phyloP scores from a whole-genome alignment of 1,139 yeast genomes.

The Yamadazyma atmosphaerica region DNA sequence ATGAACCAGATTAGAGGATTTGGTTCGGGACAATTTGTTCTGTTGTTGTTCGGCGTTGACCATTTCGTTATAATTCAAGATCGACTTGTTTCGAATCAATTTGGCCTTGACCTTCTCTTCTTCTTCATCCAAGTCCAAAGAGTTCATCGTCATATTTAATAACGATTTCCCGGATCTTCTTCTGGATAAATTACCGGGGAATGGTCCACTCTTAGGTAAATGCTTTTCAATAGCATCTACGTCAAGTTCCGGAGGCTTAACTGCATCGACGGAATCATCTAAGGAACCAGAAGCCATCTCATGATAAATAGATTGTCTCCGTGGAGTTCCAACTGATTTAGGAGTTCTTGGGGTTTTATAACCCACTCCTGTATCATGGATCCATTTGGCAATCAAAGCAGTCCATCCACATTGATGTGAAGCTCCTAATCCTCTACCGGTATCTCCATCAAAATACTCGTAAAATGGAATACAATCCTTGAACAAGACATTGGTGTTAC shows the following conservation, averaged over 20 bases:
- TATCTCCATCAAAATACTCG: slow-evolving; percentile 94
- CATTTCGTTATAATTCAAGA: slow-evolving; percentile 18
- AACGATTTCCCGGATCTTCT: slow-evolving; percentile 73
- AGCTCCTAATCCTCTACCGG: slow-evolving; percentile 94
- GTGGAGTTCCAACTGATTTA: slow-evolving; percentile 39
- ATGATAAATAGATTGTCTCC: slow-evolving; percentile 30
- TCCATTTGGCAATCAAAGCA: slow-evolving; percentile 88
- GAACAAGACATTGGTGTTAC: slow-evolving; percentile 72
- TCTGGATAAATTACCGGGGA: slow-evolving; percentile 56
- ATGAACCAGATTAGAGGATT: slow-evolving; percentile 38
- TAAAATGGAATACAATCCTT: slow-evolving; percentile 77
- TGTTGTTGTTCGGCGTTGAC: slow-evolving; percentile 24
- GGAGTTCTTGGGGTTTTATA: slow-evolving; percentile 56
- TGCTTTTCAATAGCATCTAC: slow-evolving; percentile 36
- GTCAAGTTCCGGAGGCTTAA: slow-evolving; percentile 18
- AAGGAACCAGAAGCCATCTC: slow-evolving; percentile 15
- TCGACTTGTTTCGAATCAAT: slow-evolving; percentile 19
- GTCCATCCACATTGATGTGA: slow-evolving; percentile 99
- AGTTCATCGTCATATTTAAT: slow-evolving; percentile 63
- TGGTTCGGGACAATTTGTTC: slow-evolving; percentile 27
- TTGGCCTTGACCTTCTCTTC: slow-evolving; percentile 35
- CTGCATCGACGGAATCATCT: slow-evolving; percentile 7
- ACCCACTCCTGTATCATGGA: slow-evolving; percentile 85
- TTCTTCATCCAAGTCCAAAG: slow-evolving; percentile 66
- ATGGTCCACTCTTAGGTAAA: slow-evolving; percentile 50